Evolutionary conservation across 305 asterid species (phyloP).

Genomic region (Plantago coronopus): DNA sequence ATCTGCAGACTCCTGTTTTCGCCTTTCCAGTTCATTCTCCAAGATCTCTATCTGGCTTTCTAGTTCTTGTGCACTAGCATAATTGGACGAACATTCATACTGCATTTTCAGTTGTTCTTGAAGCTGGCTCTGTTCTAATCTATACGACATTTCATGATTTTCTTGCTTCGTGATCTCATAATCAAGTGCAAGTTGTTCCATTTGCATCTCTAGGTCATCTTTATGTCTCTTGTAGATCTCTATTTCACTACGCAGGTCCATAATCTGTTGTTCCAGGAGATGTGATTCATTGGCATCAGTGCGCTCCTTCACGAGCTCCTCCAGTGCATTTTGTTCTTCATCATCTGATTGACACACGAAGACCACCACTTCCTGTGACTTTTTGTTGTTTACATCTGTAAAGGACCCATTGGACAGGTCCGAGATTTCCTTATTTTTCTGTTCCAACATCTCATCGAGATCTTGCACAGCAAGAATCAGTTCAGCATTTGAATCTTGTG

Average conservation of each 20-base stretch:
- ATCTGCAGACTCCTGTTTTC: slow-evolving; percentile 34
- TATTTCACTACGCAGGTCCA: slow-evolving; percentile 66
- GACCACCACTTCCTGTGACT: slow-evolving; percentile 23
- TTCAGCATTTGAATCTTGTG: slow-evolving; percentile 83
- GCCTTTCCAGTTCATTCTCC: slow-evolving; percentile 43
- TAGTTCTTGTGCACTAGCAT: slow-evolving; percentile 48
- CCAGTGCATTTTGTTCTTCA: slow-evolving; percentile 79
- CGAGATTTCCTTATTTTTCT: slow-evolving; percentile 51
- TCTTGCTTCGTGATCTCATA: slow-evolving; percentile 95
- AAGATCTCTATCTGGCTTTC: slow-evolving; percentile 67
- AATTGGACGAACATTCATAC: slow-evolving; percentile 74
- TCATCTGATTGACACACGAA: slow-evolving; percentile 30
- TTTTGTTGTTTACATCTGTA: slow-evolving; percentile 22
- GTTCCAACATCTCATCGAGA: slow-evolving; percentile 84
- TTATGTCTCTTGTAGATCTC: slow-evolving; percentile 69
- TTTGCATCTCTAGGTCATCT: slow-evolving; percentile 87
- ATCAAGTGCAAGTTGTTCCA: slow-evolving; percentile 97
- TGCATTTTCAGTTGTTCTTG: slow-evolving; percentile 90
- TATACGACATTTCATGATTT: slow-evolving; percentile 71
- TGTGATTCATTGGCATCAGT: slow-evolving; percentile 57
- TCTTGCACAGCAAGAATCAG: slow-evolving; percentile 86
- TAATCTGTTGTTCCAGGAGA: slow-evolving; percentile 69
- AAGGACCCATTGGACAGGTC: slow-evolving; percentile 30
- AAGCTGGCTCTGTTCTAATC: slow-evolving; percentile 76
- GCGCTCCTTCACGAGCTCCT: slow-evolving; percentile 73